Conservation (phyloP, 805 yeast species). For the Wickerhamomyces ciferrii region DNA sequence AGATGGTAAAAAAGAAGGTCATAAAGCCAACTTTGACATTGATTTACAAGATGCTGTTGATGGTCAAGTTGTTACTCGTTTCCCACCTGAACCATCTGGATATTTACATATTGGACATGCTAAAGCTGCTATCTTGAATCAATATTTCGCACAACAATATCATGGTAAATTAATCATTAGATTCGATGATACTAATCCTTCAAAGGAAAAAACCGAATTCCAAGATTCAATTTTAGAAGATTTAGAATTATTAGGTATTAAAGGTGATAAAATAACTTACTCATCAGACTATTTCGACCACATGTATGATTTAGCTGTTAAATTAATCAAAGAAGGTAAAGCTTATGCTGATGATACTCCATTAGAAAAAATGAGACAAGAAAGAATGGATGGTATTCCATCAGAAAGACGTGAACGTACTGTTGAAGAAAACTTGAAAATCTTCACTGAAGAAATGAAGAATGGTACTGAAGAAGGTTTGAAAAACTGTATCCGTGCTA, state of each 20-base stretch:
- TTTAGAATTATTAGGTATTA: slow-evolving; percentile 82
- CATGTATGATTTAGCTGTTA: slow-evolving; percentile 83
- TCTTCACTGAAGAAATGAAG: slow-evolving; percentile 90
- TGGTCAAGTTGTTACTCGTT: slow-evolving; percentile 96
- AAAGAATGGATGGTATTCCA: slow-evolving; percentile 96
- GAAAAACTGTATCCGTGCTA: slow-evolving; percentile 93
- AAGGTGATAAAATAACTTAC: slow-evolving; percentile 83
- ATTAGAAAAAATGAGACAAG: slow-evolving; percentile 93
- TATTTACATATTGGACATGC: slow-evolving; percentile 99
- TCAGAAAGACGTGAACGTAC: slow-evolving; percentile 89
- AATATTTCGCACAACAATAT: slow-evolving; percentile 92
- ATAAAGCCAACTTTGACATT: slow-evolving; percentile 93
- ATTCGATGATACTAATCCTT: slow-evolving; percentile 97
- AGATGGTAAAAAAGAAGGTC: slow-evolving; percentile 70
- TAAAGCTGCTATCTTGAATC: slow-evolving; percentile 94
- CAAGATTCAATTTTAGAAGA: slow-evolving; percentile 94
- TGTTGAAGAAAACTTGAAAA: slow-evolving; percentile 83
- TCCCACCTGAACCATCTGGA: slow-evolving; percentile 99
- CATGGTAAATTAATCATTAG: slow-evolving; percentile 95
- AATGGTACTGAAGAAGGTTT: slow-evolving; percentile 91
- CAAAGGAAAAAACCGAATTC: slow-evolving; percentile 92
- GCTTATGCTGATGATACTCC: slow-evolving; percentile 98
- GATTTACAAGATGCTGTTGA: slow-evolving; percentile 86
- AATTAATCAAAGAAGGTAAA: slow-evolving; percentile 89
- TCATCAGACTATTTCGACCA: slow-evolving; percentile 91